These are phyloP conservation scores for Chrysoporthe cubensis DNA, from an alignment of 2,329 filamentous ascomycete genomes.

Conservation along the genomic window DNA sequence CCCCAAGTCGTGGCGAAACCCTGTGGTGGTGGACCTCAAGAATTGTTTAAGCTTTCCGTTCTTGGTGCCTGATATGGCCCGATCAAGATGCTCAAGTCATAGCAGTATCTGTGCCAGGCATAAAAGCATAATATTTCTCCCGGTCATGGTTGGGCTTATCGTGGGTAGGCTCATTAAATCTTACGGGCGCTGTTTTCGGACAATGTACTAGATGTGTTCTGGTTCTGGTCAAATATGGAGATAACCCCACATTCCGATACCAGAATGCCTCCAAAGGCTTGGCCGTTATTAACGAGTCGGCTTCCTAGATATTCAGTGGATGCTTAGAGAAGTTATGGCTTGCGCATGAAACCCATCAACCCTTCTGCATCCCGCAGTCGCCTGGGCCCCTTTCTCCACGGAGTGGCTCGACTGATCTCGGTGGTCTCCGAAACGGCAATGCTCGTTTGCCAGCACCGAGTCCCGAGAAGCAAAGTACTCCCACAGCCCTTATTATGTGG, in stretches of 20 bases:
- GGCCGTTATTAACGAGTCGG: neutral
- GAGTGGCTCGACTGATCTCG: neutral
- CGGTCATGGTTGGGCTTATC: neutral
- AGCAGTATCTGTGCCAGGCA: neutral
- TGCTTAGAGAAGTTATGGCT: neutral
- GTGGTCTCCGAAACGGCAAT: constrained; percentile 2
- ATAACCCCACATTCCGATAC: neutral
- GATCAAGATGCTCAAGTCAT: too few relatives aligned
- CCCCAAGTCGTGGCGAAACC: too few relatives aligned
- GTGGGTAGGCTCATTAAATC: neutral
- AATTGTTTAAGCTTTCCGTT: too few relatives aligned
- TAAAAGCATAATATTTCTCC: neutral
- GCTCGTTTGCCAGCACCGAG: neutral
- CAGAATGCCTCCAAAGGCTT: neutral
- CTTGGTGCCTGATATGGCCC: too few relatives aligned
- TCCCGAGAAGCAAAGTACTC: neutral
- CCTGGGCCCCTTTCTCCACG: too few relatives aligned
- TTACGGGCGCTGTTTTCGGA: neutral
- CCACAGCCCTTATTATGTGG: neutral
- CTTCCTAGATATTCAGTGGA: neutral
- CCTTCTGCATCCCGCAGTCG: neutral
- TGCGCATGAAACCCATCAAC: neutral
- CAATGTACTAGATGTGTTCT: neutral
- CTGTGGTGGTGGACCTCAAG: too few relatives aligned
- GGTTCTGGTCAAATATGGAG: neutral